Evolutionary conservation across 345 rosid genomes (phyloP), one percentile per base, ranked within the genome.

Genomic region (Balakata baccata): DNA sequence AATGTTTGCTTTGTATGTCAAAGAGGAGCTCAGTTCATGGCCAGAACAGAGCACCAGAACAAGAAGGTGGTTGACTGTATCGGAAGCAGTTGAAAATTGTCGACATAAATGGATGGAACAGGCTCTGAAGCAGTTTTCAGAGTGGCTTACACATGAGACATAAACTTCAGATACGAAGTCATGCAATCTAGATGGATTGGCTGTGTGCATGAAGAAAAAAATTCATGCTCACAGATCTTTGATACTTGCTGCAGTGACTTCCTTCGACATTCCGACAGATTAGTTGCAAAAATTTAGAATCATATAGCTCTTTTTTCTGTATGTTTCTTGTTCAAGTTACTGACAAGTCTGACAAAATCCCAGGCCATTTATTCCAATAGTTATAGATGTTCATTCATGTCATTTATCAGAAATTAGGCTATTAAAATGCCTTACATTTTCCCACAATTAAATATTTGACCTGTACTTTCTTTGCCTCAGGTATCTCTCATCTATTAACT

Each of bases 51-150:
- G 86, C 82, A 87, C 87, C 2, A 73, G 93, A 51, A 86, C 79
- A 6, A 84, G 98, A 80, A 85, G 86, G 53, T 90, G 98, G 97
- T 65, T 92, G 68, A 81, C 89, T 11, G 81, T 90, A 51, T 74
- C 87, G 6, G 90, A 79, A 78, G 96, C 96, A 0, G 73, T 86
- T 7, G 80, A 83, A 83, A 86, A 71, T 77, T 94, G 97, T 77
- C 89, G 96, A 77, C 89, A 94, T 77, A 85, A 89, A 16, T 92
- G 97, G 97, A 92, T 90, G 98, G 93, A 89, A 74, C 89, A 90
- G 4, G 96, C 94, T 7, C 78, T 90, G 56, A 86, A 84, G 71
- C 73, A 86, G 56, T 92, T 89, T 81, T 80, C 87, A 66, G 71
- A 74, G 77, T 87, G 90, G 97, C 86, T 79, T 84, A 82, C 71